Conservation (phyloP, 1,284 basidiomycete genomes). For the Malassezia slooffiae region DNA sequence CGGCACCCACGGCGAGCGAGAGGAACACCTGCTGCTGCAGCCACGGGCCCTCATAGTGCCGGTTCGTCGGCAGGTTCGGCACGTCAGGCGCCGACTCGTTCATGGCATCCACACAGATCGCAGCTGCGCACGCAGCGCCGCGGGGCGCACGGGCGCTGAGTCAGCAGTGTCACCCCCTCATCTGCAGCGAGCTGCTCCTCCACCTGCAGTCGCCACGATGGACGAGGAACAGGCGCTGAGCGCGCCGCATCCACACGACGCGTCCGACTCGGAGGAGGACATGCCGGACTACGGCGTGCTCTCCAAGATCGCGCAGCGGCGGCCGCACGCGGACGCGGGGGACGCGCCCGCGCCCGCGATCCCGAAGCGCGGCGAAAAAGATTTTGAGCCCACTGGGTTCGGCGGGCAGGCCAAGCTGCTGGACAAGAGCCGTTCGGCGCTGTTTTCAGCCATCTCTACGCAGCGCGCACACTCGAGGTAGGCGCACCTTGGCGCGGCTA, state of each 20-base stretch:
- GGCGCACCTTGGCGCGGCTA: background rate
- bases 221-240: constrained; percentile 5
- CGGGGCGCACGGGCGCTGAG: background rate
- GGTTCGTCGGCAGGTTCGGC: constrained; percentile 11
- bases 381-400: constrained; percentile 64
- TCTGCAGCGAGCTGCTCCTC: background rate
- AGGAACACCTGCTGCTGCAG: constrained; percentile 78
- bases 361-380: constrained; percentile 42
- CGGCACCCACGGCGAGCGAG: constrained; percentile 64
- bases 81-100: constrained; percentile 6
- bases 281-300: constrained; percentile 17
- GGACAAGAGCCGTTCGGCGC: constrained; percentile 69
- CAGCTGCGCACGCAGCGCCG: background rate
- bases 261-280: constrained; percentile 13
- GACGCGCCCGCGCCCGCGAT: constrained; percentile 15
- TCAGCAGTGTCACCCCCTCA: background rate
- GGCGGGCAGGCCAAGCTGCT: constrained; percentile 63
- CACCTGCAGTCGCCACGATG: constrained; percentile 4
- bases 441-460: constrained; percentile 67
- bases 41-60: constrained; percentile 60
- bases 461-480: constrained; percentile 49
- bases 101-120: background rate
- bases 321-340: background rate
- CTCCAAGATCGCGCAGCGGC: constrained; percentile 4
- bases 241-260: background rate